A percentile compares a stretch with the other conserved stretches of the same genome.
Conservation (phyloP, 148 eudicot species). For the Vaccinium corymbosum region DNA sequence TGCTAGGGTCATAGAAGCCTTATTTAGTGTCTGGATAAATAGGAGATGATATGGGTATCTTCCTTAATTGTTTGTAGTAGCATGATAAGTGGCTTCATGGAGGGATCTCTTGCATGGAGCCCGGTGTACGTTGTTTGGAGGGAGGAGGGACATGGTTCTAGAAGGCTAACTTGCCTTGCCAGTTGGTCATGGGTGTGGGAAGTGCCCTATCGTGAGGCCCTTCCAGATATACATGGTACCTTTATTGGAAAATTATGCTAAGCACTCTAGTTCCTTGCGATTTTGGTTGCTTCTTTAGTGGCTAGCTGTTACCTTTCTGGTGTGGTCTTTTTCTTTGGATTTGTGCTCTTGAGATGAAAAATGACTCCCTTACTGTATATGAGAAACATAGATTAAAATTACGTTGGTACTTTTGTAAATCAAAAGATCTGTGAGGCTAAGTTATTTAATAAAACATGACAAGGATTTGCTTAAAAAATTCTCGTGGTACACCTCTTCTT, state of each 20-base stretch:
- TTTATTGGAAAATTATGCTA: background rate
- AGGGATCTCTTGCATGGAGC: background rate
- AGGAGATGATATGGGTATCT: too few species aligned
- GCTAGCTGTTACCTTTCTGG: background rate
- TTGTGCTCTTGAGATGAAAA: conserved; percentile 1
- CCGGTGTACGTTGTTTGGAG: background rate
- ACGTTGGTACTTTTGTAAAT: background rate
- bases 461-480: background rate
- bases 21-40: background rate
- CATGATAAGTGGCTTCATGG: background rate
- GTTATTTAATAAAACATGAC: background rate
- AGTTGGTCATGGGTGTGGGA: background rate
- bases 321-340: background rate
- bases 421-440: background rate
- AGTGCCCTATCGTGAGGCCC: background rate
- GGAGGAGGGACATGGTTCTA: background rate
- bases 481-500: background rate
- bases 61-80: background rate
- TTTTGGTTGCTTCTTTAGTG: background rate
- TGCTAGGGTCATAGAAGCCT: background rate
- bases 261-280: conserved; percentile 1
- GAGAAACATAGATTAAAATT: background rate
- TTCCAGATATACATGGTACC: background rate
- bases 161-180: background rate
- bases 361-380: background rate